Evolutionary conservation across 2,329 filamentous ascomycete species (phyloP).

Genomic region (Cryphonectria radicalis): DNA sequence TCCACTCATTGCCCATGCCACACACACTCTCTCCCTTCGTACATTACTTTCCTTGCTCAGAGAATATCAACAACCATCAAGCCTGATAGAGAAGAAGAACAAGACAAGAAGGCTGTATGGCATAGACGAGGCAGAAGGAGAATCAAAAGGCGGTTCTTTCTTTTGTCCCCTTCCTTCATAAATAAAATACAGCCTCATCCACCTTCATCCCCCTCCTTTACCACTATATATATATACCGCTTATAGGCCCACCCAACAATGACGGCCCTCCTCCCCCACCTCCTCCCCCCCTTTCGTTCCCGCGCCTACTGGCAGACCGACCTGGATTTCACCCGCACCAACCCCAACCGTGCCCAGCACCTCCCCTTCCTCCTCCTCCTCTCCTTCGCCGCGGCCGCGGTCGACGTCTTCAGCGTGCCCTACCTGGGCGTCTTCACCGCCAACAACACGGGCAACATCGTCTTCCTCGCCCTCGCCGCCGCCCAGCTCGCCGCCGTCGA

Average conservation of each 20-base stretch:
- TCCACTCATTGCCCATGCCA: not conserved
- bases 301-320: constrained; percentile 17
- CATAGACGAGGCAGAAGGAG: not conserved
- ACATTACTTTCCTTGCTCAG: not conserved
- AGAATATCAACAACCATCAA: not conserved
- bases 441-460: constrained; percentile 21
- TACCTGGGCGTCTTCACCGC: constrained; percentile 21
- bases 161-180: not conserved
- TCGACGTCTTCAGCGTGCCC: constrained; percentile 24
- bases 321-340: constrained; percentile 16
- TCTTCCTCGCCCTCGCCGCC: constrained; percentile 20
- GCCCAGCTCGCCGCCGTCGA: constrained; percentile 15
- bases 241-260: not conserved
- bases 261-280: not conserved
- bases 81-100: not conserved
- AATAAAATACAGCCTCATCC: not conserved
- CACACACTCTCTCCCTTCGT: too few species aligned
- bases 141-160: not conserved
- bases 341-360: constrained; percentile 16
- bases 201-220: not conserved
- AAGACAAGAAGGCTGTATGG: not conserved
- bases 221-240: not conserved
- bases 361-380: constrained; percentile 28
- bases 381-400: constrained; percentile 25
- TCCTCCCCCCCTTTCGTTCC: not conserved